Base-by-base conservation (phyloP, 441 rosid species). In the Populus hybrid region DNA sequence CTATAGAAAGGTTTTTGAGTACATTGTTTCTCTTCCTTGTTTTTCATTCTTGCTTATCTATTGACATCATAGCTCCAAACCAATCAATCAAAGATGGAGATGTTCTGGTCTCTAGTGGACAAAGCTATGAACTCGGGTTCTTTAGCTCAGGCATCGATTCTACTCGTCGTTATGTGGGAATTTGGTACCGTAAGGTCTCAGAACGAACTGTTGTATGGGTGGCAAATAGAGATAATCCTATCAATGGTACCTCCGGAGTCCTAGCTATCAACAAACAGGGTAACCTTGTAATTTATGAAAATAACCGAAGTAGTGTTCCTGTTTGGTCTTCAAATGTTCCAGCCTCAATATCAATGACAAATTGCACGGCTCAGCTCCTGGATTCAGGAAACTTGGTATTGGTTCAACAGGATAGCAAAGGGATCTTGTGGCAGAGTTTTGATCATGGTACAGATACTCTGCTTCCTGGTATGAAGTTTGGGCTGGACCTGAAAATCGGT, bases 81-180 rank as follows among this genome's bases (percentile, higher is more conserved):
- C 79, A 84, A 12, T 70, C 80, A 59, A 73, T 92, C 38, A 81
- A n/a, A 81, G 90, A 88, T 30, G 90, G 83, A 8, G 87, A 86
- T 12, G 73, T 14, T 26, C 4, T 67, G 32, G 38, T 67, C 36
- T 67, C 70, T 18, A 12, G 21, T 30, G 70, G 38, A 67, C 7
- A 67, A 32, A 32, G 8, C 9, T 89, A 85, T 12, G 81, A 85
- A 28, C 88, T 89, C 10, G 88, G 93, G 14, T 89, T 89, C 84
- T 88, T 87, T 79, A 85, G 86, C 69, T 64, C 80, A 1, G 89
- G 83, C 20, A 81, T 42, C 14, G 5, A 73, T 32, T 84, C 92
- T 4, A 78, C 67, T 18, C 72, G 79, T 14, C 73, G 91, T 3
- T 86, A 88, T 77, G 79, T 50, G 87, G 94, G 70, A 8, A 35